phyloP scores from a whole-genome alignment of 139 green algal species.

The Tetradesmus obliquus region DNA sequence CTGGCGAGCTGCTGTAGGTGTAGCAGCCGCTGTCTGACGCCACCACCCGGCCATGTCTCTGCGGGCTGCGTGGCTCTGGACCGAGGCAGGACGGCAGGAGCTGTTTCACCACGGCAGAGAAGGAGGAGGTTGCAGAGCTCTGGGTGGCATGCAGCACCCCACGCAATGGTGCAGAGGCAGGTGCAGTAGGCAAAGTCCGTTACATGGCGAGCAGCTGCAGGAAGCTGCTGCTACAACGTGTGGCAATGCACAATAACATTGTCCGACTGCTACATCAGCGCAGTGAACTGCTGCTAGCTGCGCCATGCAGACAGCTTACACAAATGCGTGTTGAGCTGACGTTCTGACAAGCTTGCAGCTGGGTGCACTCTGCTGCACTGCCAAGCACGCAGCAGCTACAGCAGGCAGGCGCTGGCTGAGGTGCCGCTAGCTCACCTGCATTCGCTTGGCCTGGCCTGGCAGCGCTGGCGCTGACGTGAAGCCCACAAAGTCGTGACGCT shows the following conservation, averaged over 20 bases:
- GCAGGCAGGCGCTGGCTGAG: not conserved
- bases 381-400: not conserved
- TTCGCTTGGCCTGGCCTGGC: not conserved
- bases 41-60: not conserved
- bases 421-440: not conserved
- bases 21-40: not conserved
- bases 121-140: not conserved
- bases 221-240: not conserved
- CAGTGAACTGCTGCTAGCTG: too few species aligned
- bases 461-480: constrained; percentile 19
- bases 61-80: not conserved
- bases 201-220: not conserved
- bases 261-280: too few species aligned
- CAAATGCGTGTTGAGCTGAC: too few species aligned
- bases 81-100: constrained; percentile 20
- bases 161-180: not conserved
- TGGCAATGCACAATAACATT: too few species aligned
- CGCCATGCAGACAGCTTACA: too few species aligned
- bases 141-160: not conserved
- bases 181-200: not conserved
- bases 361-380: too few species aligned
- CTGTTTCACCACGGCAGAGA: constrained; percentile 31
- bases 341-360: too few species aligned
- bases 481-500: constrained; percentile 29
- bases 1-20: not conserved